Evolutionary conservation across 2,329 filamentous ascomycete genomes (phyloP), one percentile per base, ranked within the genome.

Genomic region (Dendryphion nanum): DNA sequence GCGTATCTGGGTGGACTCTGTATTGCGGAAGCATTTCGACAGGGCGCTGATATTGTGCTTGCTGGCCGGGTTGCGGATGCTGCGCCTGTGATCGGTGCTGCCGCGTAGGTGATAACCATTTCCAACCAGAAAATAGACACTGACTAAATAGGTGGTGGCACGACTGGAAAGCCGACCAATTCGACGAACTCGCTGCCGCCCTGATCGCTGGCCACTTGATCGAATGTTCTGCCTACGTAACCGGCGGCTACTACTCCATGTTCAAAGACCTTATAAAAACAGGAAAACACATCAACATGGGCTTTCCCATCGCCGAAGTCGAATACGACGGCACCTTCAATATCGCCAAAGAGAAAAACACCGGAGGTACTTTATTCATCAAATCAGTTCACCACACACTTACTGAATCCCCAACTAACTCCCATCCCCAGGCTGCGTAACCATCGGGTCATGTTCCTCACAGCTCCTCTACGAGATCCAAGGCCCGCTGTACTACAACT

Each of bases 401-500:
- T 30, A 6, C 20, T 23, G 16, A 24, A n/a, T n/a, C n/a, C n/a
- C n/a, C n/a, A n/a, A n/a, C n/a, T n/a, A n/a, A n/a, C n/a, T n/a
- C n/a, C n/a, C 20, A 23, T 16, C 3, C 16, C 13, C 29, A 42
- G 40, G 40, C 14, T 42, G 40, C 16, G 56, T 66, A 13, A 59
- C 66, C 3, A 66, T 70, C 4, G 71, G 76, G 36, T 77, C 74
- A 1, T 73, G 72, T 44, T 18, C 37, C 14, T 47, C 41, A 13
- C 68, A 71, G 33, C 43, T 71, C 2, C 52, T 71, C 0, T 71
- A 71, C 21, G 68, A 71, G 38, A 59, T 71, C 14, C 68, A 71
- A 12, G 45, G 45, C 2, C 45, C 33, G 3, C 39, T 67, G 46
- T 44, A 81, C 54, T 76, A 71, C 64, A 78, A 79, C 56, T 74